These are phyloP conservation scores for Saturnispora diversa DNA, from an alignment of 805 yeast genomes.

Conservation along the genomic window DNA sequence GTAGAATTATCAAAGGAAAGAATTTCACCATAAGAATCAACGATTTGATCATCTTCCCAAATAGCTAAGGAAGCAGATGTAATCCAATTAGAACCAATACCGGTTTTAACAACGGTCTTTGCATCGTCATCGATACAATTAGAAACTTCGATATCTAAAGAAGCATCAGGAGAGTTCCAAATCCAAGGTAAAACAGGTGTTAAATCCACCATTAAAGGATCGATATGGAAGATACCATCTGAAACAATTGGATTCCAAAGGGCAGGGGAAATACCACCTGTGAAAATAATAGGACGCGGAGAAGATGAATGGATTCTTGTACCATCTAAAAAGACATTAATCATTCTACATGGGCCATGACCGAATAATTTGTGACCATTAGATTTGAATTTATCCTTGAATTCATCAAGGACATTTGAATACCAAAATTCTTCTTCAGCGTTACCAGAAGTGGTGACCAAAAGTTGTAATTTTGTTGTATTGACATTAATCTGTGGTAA, in stretches of 20 bases:
- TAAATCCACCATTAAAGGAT: slow-evolving; percentile 61
- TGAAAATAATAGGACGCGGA: slow-evolving; percentile 67
- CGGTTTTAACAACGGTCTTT: slow-evolving; percentile 26
- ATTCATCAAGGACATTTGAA: slow-evolving; percentile 45
- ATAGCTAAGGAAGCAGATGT: slow-evolving; percentile 47
- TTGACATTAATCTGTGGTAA: slow-evolving; percentile 44
- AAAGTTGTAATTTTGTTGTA: slow-evolving; percentile 51
- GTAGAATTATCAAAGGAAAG: slow-evolving; percentile 25
- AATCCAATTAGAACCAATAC: slow-evolving; percentile 50
- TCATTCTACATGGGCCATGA: slow-evolving; percentile 65
- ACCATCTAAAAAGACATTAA: slow-evolving; percentile 56
- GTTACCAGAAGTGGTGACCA: slow-evolving; percentile 64
- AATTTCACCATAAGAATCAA: slow-evolving; percentile 34
- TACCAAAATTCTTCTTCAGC: slow-evolving; percentile 84
- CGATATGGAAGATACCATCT: slow-evolving; percentile 63
- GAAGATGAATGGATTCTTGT: slow-evolving; percentile 49
- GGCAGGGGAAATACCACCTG: slow-evolving; percentile 77
- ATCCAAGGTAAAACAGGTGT: slow-evolving; percentile 62
- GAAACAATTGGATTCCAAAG: slow-evolving; percentile 80
- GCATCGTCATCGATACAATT: slow-evolving; percentile 41
- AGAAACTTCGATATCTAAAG: slow-evolving; percentile 41
- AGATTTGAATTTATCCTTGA: slow-evolving; percentile 32
- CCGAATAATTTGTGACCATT: slow-evolving; percentile 40
- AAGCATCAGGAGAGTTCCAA: slow-evolving; percentile 40
- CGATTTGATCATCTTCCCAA: slow-evolving; percentile 42